Evolutionary conservation across 805 yeast species (phyloP).

Genomic region (Tetrapisispora phaffii): DNA sequence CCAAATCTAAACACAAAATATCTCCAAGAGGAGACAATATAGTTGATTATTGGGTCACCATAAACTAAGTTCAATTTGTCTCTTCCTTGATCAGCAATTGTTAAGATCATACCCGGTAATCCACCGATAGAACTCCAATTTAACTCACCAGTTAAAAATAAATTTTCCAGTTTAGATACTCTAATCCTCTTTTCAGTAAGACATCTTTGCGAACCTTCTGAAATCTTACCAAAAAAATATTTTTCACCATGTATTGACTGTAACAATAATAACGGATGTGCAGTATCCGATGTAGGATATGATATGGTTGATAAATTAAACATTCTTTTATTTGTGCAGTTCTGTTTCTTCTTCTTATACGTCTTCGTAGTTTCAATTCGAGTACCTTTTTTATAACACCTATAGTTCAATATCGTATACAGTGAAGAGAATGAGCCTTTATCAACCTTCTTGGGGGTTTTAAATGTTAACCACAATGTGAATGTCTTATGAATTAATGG

Average conservation of each 20-base stretch:
- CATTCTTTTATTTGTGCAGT: slow-evolving; percentile 23
- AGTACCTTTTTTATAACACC: not conserved
- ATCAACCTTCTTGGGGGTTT: not conserved
- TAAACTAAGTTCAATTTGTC: slow-evolving; percentile 46
- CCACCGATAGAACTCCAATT: slow-evolving; percentile 84
- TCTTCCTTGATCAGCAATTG: slow-evolving; percentile 70
- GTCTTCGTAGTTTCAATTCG: not conserved
- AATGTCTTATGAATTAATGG: no score
- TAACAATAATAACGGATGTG: slow-evolving; percentile 47
- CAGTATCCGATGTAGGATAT: slow-evolving; percentile 54
- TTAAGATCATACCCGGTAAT: slow-evolving; percentile 76
- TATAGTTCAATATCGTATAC: not conserved
- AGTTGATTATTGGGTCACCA: slow-evolving; percentile 40
- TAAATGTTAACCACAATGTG: not conserved
- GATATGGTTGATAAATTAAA: slow-evolving; percentile 43
- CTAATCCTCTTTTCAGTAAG: slow-evolving; percentile 51
- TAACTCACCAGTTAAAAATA: slow-evolving; percentile 72
- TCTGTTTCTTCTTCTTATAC: not conserved
- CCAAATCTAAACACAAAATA: slow-evolving; percentile 77
- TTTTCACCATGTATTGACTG: slow-evolving; percentile 31
- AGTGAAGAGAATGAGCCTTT: not conserved
- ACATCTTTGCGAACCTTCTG: slow-evolving; percentile 81
- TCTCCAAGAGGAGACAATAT: slow-evolving; percentile 72
- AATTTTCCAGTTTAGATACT: slow-evolving; percentile 47
- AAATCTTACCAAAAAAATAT: slow-evolving; percentile 66